Evolutionary conservation across 1,284 basidiomycete species (phyloP).

Genomic region (Puccinia hordei): DNA sequence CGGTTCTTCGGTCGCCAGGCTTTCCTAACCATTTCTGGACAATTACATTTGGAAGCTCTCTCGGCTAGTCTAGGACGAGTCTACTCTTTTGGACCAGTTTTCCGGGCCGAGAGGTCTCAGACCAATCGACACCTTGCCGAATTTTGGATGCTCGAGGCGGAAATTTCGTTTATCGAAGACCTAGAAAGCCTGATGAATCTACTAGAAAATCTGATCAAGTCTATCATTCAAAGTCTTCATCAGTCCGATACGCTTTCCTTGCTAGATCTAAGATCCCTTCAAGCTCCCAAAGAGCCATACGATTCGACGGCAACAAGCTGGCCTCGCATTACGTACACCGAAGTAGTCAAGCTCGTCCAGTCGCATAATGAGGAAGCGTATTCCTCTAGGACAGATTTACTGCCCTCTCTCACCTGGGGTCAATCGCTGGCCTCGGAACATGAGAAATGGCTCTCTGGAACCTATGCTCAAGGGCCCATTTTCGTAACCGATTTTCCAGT

Average conservation of each 20-base stretch:
- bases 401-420: slow-evolving; percentile 65
- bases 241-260: slow-evolving; percentile 2
- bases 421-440: slow-evolving; percentile 79
- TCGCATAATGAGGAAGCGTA: slow-evolving; percentile 14
- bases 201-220: slow-evolving; percentile 70
- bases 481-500: slow-evolving; percentile 90
- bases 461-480: slow-evolving; percentile 67
- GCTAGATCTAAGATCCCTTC: not conserved
- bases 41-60: slow-evolving; percentile 90
- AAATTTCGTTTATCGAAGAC: slow-evolving; percentile 69
- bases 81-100: slow-evolving; percentile 87
- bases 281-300: not conserved
- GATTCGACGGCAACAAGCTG: slow-evolving; percentile 61
- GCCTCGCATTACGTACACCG: slow-evolving; percentile 77
- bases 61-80: slow-evolving; percentile 76
- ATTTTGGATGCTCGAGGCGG: slow-evolving; percentile 98
- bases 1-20: slow-evolving; percentile 69
- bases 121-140: slow-evolving; percentile 92
- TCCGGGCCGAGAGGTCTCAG: slow-evolving; percentile 84
- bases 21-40: slow-evolving; percentile 91
- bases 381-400: not conserved
- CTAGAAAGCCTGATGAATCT: slow-evolving; percentile 69
- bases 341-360: slow-evolving; percentile 70
- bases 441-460: slow-evolving; percentile 81
- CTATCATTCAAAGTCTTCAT: slow-evolving; percentile 51